Evolutionary conservation across 2,329 filamentous ascomycete species (phyloP), one percentile per base, ranked within the genome.

Genomic region (Paracorniculantispora psalliotae): DNA sequence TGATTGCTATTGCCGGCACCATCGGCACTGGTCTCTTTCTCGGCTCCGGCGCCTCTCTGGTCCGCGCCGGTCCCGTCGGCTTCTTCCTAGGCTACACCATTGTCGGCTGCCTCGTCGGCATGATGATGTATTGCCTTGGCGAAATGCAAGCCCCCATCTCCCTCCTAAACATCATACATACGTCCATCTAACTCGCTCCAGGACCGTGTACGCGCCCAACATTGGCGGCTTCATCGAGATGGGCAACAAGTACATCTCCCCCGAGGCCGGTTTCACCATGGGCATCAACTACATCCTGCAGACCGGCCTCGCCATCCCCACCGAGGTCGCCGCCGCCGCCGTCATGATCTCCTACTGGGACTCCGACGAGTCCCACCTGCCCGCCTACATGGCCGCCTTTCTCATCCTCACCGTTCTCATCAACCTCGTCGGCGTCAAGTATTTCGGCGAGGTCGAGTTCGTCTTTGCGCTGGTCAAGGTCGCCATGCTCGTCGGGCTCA

Each of bases 391-490:
- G 25, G 59, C 61, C 39, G 46, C 61, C 17, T 66, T 64, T 43
- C 54, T 65, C 28, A 19, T 64, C 21, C 28, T 62, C 17, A 64
- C 60, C 9, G 61, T 65, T 2, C 57, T 59, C 4, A 62, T 62
- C 37, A 65, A 65, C 37, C 60, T 66, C 33, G 41, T 62, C 3
- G 59, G 59, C 46, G 73, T 79, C 28, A 67, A 65, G 5, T 74
- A 75, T 62, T 77, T 75, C 55, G 75, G 75, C 48, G 77, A 79
- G 63, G 73, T 76, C n/a, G 77, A 79, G 62, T 80, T 79, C 59
- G 75, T 74, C 68, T 76, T 80, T 63, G 75, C 75, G 0, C 69
- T 72, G 7, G 65, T 76, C 63, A 79, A 80, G 62, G 72, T 77
- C 1, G 60, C 77, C 3, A 72, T 77, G 48, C 73, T 78, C 55